Conservation (phyloP, 305 asterid species). For the Solanum chacoense region DNA sequence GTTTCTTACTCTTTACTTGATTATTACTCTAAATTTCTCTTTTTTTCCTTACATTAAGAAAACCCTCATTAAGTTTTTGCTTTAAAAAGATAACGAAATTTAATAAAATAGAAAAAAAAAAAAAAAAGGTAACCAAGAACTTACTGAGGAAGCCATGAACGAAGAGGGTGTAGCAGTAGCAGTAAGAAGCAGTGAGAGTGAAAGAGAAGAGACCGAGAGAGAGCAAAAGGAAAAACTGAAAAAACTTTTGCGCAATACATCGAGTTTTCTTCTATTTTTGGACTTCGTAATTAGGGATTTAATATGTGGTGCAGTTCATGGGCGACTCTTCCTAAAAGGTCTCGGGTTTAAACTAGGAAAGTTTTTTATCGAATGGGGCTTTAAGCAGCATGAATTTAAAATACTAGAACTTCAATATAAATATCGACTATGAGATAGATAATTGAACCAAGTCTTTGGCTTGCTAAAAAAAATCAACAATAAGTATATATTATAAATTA, state of each 20-base stretch:
- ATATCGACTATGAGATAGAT: too few relatives aligned
- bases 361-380: too few relatives aligned
- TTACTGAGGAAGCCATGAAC: background rate
- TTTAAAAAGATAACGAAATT: background rate
- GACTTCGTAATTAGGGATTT: background rate
- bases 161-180: background rate
- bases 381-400: too few relatives aligned
- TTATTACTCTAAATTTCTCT: background rate
- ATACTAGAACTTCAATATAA: too few relatives aligned
- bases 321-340: background rate
- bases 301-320: background rate
- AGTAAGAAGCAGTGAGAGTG: background rate
- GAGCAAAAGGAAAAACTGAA: background rate
- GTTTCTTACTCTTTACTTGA: background rate
- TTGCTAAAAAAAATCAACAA: background rate
- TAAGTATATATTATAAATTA: background rate
- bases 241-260: background rate
- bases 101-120: background rate
- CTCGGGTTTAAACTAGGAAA: too few relatives aligned
- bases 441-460: background rate
- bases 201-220: background rate
- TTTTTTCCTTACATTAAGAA: background rate
- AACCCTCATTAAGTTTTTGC: background rate
- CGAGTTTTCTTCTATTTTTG: background rate
- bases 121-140: background rate